phyloP scores from a whole-genome alignment of 75 land plant genomes.

The Cunninghamia lanceolata region DNA sequence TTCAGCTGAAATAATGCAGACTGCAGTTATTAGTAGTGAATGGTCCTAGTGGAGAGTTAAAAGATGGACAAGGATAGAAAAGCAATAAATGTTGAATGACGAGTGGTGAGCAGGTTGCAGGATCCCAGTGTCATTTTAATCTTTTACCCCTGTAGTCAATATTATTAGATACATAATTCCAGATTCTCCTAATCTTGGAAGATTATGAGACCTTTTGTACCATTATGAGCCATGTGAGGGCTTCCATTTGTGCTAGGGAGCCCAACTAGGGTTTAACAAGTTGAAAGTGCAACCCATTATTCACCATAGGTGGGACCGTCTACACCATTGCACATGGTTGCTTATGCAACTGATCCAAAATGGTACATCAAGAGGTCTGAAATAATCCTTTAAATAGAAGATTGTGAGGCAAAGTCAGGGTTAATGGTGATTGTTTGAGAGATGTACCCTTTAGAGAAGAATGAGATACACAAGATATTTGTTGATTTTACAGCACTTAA shows the following conservation, averaged over 20 bases:
- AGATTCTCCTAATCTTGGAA: neutral
- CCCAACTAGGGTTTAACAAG: neutral
- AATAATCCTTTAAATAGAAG: neutral
- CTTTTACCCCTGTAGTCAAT: no score
- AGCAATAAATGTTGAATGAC: neutral
- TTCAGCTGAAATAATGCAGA: neutral
- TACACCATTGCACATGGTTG: neutral
- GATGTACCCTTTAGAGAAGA: neutral
- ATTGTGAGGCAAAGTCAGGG: neutral
- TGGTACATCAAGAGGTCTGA: neutral
- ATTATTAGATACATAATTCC: neutral
- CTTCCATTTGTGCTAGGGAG: neutral
- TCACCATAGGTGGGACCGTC: neutral
- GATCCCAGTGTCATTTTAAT: neutral
- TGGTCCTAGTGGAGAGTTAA: neutral
- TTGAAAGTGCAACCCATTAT: neutral
- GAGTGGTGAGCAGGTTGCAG: neutral
- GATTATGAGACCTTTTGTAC: neutral
- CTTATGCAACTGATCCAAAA: neutral
- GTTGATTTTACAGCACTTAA: neutral
- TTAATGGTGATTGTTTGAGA: neutral
- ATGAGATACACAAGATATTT: neutral
- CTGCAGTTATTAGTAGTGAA: neutral
- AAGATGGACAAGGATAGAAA: neutral
- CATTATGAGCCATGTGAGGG: neutral